Percentiles rank a stretch among this genome's conserved stretches.
These are phyloP conservation scores for Nicotiana sylvestris DNA, from an alignment of 257 asterid genomes.

Conservation along the genomic window DNA sequence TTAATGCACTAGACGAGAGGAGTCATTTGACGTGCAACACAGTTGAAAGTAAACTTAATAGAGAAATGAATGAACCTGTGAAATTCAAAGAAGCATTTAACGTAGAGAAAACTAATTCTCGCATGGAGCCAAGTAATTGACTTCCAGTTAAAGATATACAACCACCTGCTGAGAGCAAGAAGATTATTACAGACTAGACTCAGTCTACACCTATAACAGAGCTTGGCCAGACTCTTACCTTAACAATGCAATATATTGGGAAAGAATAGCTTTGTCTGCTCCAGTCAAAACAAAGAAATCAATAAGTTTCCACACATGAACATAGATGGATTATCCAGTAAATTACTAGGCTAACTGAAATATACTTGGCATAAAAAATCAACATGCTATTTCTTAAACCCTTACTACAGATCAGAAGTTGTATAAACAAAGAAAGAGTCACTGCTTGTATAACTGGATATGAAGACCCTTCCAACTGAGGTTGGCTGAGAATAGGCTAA, in stretches of 20 bases:
- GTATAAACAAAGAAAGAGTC: slow-evolving; percentile 56
- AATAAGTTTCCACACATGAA: neutral
- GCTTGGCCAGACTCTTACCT: neutral
- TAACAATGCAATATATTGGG: neutral
- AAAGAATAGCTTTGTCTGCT: neutral
- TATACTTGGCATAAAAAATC: neutral
- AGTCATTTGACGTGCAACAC: too few species aligned
- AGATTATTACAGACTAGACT: neutral
- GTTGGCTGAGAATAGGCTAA: slow-evolving; percentile 82
- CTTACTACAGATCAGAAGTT: slow-evolving; percentile 30
- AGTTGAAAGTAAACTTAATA: too few species aligned
- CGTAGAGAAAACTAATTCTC: neutral
- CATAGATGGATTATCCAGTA: neutral
- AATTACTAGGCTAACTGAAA: neutral
- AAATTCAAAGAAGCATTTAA: neutral
- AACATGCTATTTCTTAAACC: neutral
- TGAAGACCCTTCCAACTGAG: slow-evolving; percentile 52
- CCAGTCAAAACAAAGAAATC: neutral
- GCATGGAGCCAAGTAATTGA: neutral
- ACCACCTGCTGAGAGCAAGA: neutral
- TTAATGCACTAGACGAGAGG: too few species aligned
- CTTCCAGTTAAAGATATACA: neutral
- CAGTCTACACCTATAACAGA: neutral
- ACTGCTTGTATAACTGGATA: slow-evolving; percentile 53
- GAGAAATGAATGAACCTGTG: too few species aligned